Evolutionary conservation across 1,284 basidiomycete species (phyloP).

Genomic region (Apiotrichum domesticum): DNA sequence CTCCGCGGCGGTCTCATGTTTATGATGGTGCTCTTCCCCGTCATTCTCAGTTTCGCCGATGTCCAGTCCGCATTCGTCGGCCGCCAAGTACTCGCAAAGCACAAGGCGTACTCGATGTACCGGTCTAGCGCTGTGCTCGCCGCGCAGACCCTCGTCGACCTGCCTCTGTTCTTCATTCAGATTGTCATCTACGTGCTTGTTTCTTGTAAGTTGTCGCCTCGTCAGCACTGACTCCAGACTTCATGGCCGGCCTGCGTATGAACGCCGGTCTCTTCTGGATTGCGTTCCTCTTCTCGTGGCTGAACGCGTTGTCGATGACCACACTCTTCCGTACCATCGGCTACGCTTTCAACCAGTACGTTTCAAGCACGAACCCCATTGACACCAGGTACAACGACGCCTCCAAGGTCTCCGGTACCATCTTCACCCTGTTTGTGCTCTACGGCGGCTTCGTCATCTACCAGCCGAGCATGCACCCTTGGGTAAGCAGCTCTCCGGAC

Average conservation of each 20-base stretch:
- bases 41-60: conserved; percentile 56
- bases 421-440: conserved; percentile 27
- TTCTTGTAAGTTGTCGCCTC: conserved; percentile 19
- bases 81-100: conserved; percentile 61
- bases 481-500: too few species aligned
- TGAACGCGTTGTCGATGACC: conserved; percentile 21
- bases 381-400: conserved; percentile 31
- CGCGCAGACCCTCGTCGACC: conserved; percentile 59
- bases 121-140: conserved; percentile 50
- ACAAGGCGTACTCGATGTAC: conserved; percentile 48
- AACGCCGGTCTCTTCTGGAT: conserved; percentile 40
- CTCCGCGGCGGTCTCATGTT: conserved; percentile 64
- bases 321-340: conserved; percentile 36
- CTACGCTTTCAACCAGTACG: conserved; percentile 19
- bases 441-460: conserved; percentile 10
- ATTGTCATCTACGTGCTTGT: conserved; percentile 43
- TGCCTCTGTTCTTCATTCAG: conserved; percentile 44
- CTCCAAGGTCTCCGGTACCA: conserved; percentile 31
- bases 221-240: conserved; percentile 9
- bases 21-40: conserved; percentile 49
- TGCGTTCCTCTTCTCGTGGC: conserved; percentile 27
- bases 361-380: too few species aligned
- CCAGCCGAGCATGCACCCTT: too few species aligned
- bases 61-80: conserved; percentile 65
- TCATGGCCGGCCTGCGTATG: conserved; percentile 27